Conservation (phyloP, 495 filamentous ascomycete genomes). For the Penicillium canescens region DNA sequence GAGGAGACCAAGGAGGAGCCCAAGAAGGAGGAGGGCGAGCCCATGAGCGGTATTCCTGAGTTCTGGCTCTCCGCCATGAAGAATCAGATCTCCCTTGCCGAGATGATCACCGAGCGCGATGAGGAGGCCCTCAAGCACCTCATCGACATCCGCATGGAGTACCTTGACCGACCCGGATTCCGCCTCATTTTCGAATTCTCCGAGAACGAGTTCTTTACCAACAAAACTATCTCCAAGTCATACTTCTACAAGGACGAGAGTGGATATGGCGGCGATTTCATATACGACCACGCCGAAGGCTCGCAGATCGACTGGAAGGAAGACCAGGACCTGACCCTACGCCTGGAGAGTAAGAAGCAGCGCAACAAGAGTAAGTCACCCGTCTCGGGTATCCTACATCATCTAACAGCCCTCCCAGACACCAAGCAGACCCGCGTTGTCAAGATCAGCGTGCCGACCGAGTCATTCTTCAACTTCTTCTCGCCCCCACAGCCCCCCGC, state of each 20-base stretch:
- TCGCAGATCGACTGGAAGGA: constrained; percentile 97
- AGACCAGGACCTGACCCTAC: constrained; percentile 88
- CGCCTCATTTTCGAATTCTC: constrained; percentile 95
- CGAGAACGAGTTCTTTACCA: constrained; percentile 93
- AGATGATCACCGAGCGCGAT: constrained; percentile 97
- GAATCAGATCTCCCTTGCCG: constrained; percentile 92
- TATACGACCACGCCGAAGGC: constrained; percentile 98
- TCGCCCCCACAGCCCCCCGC: constrained; percentile 85
- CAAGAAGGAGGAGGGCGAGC: constrained; percentile 45
- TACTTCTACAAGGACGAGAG: constrained; percentile 99
- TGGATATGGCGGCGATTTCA: constrained; percentile 97
- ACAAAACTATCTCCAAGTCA: constrained; percentile 96
- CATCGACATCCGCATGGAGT: constrained; percentile 98
- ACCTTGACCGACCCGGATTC: constrained; percentile 97
- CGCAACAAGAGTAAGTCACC: constrained; percentile 89
- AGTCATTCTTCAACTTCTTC: constrained; percentile 99
- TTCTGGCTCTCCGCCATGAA: constrained; percentile 99
- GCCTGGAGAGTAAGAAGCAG: constrained; percentile 98
- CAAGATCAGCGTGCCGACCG: constrained; percentile 97
- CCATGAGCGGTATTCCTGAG: constrained; percentile 83
- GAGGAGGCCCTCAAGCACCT: constrained; percentile 89
- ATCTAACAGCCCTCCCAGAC: constrained; percentile 56
- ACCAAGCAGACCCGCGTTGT: constrained; percentile 99
- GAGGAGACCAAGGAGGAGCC: constrained; percentile 50
- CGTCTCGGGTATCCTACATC: background rate